These are phyloP conservation scores for Cerioporus squamosus DNA, from an alignment of 1,284 basidiomycete species.

Conservation along the genomic window DNA sequence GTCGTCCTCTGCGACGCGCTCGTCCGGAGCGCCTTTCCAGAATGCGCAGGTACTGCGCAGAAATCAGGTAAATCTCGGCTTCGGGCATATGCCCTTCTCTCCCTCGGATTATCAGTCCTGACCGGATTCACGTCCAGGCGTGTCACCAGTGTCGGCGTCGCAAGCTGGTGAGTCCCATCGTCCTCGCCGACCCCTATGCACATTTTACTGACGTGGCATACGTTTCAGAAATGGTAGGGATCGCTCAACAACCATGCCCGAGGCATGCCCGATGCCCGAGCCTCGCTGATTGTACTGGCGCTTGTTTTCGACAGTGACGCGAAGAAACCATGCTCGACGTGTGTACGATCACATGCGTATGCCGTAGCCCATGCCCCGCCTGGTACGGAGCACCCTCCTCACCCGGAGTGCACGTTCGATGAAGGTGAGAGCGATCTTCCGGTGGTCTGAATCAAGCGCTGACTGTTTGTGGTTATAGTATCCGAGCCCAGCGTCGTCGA, in stretches of 20 bases:
- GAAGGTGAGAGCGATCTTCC: constrained; percentile 44
- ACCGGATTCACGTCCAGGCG: constrained; percentile 21
- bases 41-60: constrained; percentile 25
- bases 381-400: constrained; percentile 51
- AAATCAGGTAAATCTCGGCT: constrained; percentile 26
- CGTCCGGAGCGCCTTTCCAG: constrained; percentile 13
- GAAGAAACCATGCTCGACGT: constrained; percentile 72
- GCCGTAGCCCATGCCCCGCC: constrained; percentile 60
- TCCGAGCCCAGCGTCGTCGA: constrained; percentile 36
- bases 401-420: constrained; percentile 72
- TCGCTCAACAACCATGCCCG: constrained; percentile 6
- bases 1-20: neutral
- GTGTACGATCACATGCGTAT: constrained; percentile 68
- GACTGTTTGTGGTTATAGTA: constrained; percentile 32
- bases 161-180: constrained; percentile 61
- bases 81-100: neutral
- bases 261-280: constrained; percentile 31
- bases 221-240: constrained; percentile 37
- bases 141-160: constrained; percentile 66
- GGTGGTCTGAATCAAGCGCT: neutral
- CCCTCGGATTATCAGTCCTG: neutral
- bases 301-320: constrained; percentile 31
- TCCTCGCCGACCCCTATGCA: neutral
- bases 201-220: constrained; percentile 5
- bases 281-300: constrained; percentile 17